A percentile compares a stretch with the other conserved stretches of the same genome.
Conservation (phyloP, 164 flowering plant species). For the Chloranthus sessilifolius region DNA sequence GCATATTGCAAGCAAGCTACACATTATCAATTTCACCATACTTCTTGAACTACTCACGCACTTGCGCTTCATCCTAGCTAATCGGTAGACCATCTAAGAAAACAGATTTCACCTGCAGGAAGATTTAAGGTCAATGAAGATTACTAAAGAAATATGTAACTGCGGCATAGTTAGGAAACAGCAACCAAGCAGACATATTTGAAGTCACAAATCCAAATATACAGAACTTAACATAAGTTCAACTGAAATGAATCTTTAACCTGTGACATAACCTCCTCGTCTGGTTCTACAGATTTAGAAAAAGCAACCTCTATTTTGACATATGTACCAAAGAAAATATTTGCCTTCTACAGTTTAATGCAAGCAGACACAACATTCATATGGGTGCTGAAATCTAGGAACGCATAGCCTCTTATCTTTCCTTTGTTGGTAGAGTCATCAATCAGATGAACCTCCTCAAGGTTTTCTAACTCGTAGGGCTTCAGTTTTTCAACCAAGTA, state of each 20-base stretch:
- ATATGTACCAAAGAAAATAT: constrained; percentile 20
- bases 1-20: constrained; percentile 31
- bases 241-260: constrained; percentile 6
- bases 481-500: constrained; percentile 19
- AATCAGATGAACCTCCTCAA: constrained; percentile 25
- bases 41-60: constrained; percentile 16
- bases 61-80: constrained; percentile 24
- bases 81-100: constrained; percentile 28
- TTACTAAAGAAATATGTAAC: not conserved
- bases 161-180: not conserved
- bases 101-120: constrained; percentile 25
- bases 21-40: constrained; percentile 29
- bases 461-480: constrained; percentile 20
- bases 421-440: constrained; percentile 20
- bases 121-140: not conserved
- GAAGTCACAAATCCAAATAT: no score
- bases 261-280: constrained; percentile 29
- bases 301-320: constrained; percentile 23
- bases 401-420: constrained; percentile 30
- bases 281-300: constrained; percentile 26
- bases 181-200: no score
- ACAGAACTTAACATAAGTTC: not conserved
- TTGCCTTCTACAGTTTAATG: constrained; percentile 20
- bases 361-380: constrained; percentile 32
- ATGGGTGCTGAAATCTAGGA: constrained; percentile 26